Conservation (phyloP, 2,329 filamentous ascomycete genomes). For the Ciborinia camelliae region DNA sequence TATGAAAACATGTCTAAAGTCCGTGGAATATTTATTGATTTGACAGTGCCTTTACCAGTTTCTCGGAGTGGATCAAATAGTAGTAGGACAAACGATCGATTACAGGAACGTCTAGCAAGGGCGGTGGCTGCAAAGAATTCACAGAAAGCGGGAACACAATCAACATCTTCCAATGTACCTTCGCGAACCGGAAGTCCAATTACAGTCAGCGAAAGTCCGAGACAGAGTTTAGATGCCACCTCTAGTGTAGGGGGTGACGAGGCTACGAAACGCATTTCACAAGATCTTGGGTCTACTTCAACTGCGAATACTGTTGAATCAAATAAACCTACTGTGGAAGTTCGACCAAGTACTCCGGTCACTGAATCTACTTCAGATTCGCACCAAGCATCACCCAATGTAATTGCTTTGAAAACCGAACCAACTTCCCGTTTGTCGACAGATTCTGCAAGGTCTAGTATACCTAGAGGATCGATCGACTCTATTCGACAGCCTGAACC, state of each 20-base stretch:
- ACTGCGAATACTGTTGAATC: not conserved
- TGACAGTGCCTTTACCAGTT: conserved; percentile 39
- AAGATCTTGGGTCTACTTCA: conserved; percentile 14
- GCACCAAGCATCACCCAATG: conserved; percentile 21
- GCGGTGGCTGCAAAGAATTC: conserved; percentile 72
- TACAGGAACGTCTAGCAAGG: conserved; percentile 86
- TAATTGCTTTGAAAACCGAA: conserved; percentile 26
- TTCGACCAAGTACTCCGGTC: conserved; percentile 21
- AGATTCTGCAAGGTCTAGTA: conserved; percentile 32
- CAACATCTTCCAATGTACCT: conserved; percentile 47
- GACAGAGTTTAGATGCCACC: conserved; percentile 45
- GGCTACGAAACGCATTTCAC: not conserved
- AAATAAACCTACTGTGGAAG: conserved; percentile 24
- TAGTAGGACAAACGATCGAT: conserved; percentile 67
- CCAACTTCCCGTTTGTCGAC: conserved; percentile 29
- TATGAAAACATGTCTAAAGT: conserved; percentile 31
- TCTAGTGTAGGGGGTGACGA: conserved; percentile 20
- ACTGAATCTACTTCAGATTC: not conserved
- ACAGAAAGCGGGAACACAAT: conserved; percentile 44
- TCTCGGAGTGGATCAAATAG: conserved; percentile 64
- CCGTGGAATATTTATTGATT: not conserved
- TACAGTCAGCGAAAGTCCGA: conserved; percentile 42
- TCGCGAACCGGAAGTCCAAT: conserved; percentile 54
- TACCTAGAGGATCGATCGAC: conserved; percentile 31
- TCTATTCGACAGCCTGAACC: conserved; percentile 26